Conservation (phyloP, 805 yeast species). For the Teunomyces funiuensis region DNA sequence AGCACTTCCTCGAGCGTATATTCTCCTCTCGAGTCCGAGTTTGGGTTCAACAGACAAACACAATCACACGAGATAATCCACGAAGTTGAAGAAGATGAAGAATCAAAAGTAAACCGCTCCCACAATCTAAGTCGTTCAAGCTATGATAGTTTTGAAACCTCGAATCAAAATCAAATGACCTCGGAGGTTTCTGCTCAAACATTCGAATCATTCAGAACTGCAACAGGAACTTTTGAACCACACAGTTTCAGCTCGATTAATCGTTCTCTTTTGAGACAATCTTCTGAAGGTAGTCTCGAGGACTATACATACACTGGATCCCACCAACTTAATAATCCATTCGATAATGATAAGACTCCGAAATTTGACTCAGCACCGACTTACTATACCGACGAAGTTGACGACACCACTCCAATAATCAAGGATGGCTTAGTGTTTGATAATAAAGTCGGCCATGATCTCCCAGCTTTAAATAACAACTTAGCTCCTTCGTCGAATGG, state of each 20-base stretch:
- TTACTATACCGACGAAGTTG: conserved; percentile 14
- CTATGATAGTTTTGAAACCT: not conserved
- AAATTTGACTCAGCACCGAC: conserved; percentile 16
- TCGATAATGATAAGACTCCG: conserved; percentile 35
- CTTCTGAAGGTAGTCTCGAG: conserved; percentile 4
- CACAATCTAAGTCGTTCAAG: not conserved
- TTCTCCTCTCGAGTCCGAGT: conserved; percentile 26
- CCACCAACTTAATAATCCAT: not conserved
- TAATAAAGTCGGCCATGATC: conserved; percentile 10
- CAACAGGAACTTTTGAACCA: conserved; percentile 9
- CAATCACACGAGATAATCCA: conserved; percentile 9
- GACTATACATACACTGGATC: conserved; percentile 4
- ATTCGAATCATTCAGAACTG: conserved; percentile 27
- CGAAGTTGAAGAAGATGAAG: conserved; percentile 17
- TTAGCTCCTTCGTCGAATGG: not conserved
- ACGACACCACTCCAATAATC: conserved; percentile 33
- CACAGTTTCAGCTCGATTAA: conserved; percentile 38
- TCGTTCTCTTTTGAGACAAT: conserved; percentile 27
- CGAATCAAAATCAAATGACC: conserved; percentile 1
- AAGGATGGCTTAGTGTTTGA: conserved; percentile 9
- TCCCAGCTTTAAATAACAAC: conserved; percentile 1
- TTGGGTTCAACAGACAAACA: conserved; percentile 10
- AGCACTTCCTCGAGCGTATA: conserved; percentile 40
- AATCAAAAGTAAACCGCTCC: conserved; percentile 10
- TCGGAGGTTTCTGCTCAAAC: conserved; percentile 24